Evolutionary conservation across 768 basidiomycete genomes (phyloP).

Genomic region (Mycena epipterygia): DNA sequence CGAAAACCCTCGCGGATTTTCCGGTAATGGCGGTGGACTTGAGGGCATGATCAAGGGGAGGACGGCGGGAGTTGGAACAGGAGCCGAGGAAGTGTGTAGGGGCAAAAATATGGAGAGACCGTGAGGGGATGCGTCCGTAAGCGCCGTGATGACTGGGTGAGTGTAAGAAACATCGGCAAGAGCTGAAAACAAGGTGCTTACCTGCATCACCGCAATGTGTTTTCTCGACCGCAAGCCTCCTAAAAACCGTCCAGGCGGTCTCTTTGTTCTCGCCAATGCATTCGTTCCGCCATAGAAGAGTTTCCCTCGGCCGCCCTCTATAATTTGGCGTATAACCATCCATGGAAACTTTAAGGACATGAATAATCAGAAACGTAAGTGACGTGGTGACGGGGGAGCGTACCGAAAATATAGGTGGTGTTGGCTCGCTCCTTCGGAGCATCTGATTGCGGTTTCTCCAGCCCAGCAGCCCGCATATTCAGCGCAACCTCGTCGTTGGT

Average conservation of each 20-base stretch:
- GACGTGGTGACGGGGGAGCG: not conserved
- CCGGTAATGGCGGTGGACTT: constrained; percentile 29
- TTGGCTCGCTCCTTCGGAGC: constrained; percentile 24
- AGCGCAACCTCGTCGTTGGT: constrained; percentile 21
- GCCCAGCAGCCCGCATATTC: constrained; percentile 33
- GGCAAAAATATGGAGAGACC: constrained; percentile 31
- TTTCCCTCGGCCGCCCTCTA: constrained; percentile 9
- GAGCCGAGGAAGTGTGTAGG: constrained; percentile 23
- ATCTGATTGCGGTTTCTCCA: constrained; percentile 27
- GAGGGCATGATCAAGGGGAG: constrained; percentile 35
- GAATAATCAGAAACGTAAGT: not conserved
- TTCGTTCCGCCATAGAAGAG: constrained; percentile 16
- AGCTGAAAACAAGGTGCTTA: not conserved
- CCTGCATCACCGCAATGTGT: constrained; percentile 36
- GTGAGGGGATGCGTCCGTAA: constrained; percentile 28
- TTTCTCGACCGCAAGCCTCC: constrained; percentile 28
- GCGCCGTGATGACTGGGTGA: constrained; percentile 25
- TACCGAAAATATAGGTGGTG: constrained; percentile 34
- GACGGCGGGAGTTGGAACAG: constrained; percentile 32
- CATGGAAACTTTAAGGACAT: not conserved
- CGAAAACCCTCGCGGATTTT: constrained; percentile 44
- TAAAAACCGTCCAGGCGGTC: constrained; percentile 33
- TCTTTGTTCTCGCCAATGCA: constrained; percentile 29
- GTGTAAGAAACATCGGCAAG: not conserved
- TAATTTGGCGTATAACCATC: constrained; percentile 31